A percentile compares a stretch with the other conserved stretches of the same genome.
Evolutionary conservation across 2,329 filamentous ascomycete genomes (phyloP).

Genomic region (Microcera coccophila): DNA sequence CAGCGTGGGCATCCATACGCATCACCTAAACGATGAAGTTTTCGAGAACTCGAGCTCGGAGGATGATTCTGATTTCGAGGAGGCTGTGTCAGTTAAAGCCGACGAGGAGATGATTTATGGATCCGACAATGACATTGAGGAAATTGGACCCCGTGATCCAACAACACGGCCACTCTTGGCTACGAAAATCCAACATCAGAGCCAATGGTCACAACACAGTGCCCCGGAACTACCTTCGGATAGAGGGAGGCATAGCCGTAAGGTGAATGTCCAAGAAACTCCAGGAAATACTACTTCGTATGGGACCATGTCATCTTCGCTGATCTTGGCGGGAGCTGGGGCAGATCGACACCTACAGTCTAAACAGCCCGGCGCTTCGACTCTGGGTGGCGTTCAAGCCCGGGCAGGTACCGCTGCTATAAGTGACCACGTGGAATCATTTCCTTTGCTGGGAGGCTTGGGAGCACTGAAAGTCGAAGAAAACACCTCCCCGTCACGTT

Average conservation of each 20-base stretch:
- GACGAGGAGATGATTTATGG: constrained; percentile 28
- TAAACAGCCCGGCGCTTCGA: constrained; percentile 4
- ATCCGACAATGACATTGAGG: constrained; percentile 29
- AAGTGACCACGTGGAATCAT: too few species aligned
- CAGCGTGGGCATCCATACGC: constrained; percentile 71
- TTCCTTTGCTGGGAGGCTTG: too few species aligned
- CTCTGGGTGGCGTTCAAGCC: too few species aligned
- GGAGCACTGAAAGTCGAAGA: too few species aligned
- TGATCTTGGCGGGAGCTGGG: constrained; percentile 16
- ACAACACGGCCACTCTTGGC: constrained; percentile 22
- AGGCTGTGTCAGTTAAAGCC: constrained; percentile 27
- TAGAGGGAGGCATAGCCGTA: constrained; percentile 13
- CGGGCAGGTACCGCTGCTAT: too few species aligned
- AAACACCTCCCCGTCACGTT: neutral
- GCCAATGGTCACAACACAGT: constrained; percentile 7
- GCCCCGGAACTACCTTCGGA: constrained; percentile 13
- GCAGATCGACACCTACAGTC: constrained; percentile 7
- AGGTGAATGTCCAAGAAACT: constrained; percentile 7
- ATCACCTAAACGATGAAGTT: constrained; percentile 62
- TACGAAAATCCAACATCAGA: constrained; percentile 5
- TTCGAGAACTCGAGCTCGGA: constrained; percentile 41
- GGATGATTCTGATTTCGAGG: constrained; percentile 31
- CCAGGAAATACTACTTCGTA: constrained; percentile 26
- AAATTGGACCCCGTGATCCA: constrained; percentile 11
- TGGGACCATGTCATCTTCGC: constrained; percentile 31